These are phyloP conservation scores for Mimosa pudica DNA, from an alignment of 306 rosid species.

Conservation along the genomic window DNA sequence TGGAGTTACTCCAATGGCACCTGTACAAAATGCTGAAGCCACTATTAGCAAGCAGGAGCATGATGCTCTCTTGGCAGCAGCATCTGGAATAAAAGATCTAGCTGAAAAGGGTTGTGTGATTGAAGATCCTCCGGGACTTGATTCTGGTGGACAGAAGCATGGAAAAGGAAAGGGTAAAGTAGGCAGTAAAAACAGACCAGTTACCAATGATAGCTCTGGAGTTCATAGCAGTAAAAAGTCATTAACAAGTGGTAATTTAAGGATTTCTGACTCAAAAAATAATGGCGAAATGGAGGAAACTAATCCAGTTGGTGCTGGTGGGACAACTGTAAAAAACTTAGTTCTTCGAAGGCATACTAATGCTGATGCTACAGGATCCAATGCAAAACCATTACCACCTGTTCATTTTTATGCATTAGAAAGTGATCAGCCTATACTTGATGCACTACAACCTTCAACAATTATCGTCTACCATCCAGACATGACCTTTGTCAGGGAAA, in stretches of 20 bases:
- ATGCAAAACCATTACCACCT: slow-evolving; percentile 66
- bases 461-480: slow-evolving; percentile 95
- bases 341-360: slow-evolving; percentile 55
- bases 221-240: slow-evolving; percentile 42
- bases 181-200: slow-evolving; percentile 50
- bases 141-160: slow-evolving; percentile 37
- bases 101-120: slow-evolving; percentile 47
- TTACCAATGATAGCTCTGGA: slow-evolving; percentile 40
- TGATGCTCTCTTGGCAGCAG: slow-evolving; percentile 81
- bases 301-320: slow-evolving; percentile 43
- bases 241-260: slow-evolving; percentile 40
- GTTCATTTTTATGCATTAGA: slow-evolving; percentile 86
- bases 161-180: slow-evolving; percentile 64
- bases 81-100: slow-evolving; percentile 65
- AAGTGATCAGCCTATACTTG: slow-evolving; percentile 88
- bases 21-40: slow-evolving; percentile 65
- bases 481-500: slow-evolving; percentile 86
- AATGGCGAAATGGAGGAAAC: slow-evolving; percentile 43
- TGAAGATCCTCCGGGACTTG: slow-evolving; percentile 50
- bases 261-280: slow-evolving; percentile 48
- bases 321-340: slow-evolving; percentile 44
- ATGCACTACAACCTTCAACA: slow-evolving; percentile 73
- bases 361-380: slow-evolving; percentile 34
- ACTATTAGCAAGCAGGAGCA: slow-evolving; percentile 80
- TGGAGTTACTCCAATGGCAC: slow-evolving; percentile 74